Evolutionary conservation across 176 grass and related monocot species (phyloP), one percentile per base, ranked within the genome.

Genomic region (Aegilops umbellulata): DNA sequence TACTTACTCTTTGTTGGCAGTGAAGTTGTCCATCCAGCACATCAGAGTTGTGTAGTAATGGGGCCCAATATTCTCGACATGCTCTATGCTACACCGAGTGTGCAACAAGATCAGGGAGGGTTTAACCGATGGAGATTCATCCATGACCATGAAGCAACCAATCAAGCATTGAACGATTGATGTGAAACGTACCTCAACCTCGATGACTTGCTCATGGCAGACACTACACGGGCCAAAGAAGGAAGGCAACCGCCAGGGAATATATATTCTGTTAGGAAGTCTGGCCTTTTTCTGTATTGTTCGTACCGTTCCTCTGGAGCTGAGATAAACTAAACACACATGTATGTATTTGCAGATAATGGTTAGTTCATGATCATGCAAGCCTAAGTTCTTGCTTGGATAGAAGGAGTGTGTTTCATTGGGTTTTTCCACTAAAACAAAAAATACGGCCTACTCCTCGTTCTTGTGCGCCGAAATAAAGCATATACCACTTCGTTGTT

Each of bases 1-100:
- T 42, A 24, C 36, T 72, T 72, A 72, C 69, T 72, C 36, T 15
- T 42, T 72, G 69, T 72, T 72, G 36, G 35, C 0, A 6, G 42
- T 42, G 36, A 72, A 72, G 36, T 42, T 42, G 69, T 72, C 69
- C 69, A 38, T 42, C 69, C 69, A 72, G 36, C 19, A 36, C 3
- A 72, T 41, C 22, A 72, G 22, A 72, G 69, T 72, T 72, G 69
- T 72, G 69, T 72, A 72, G 69, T 72, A 72, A 42, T 72, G 20
- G 5, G 5, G 6, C 11, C 69, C 69, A 72, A 72, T 72, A 15
- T n/a, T 72, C 36, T 72, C 69, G 2, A 72, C 36, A 42, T 72
- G 69, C 69, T 72, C 36, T 5, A 68, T 68, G 65, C 65, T 68
- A 68, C 62, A 65, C 62, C 15, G 15, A 65, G 26, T 65, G 47